Base-by-base conservation (phyloP, 2,329 filamentous ascomycete genomes). In the Bretziella fagacearum region DNA sequence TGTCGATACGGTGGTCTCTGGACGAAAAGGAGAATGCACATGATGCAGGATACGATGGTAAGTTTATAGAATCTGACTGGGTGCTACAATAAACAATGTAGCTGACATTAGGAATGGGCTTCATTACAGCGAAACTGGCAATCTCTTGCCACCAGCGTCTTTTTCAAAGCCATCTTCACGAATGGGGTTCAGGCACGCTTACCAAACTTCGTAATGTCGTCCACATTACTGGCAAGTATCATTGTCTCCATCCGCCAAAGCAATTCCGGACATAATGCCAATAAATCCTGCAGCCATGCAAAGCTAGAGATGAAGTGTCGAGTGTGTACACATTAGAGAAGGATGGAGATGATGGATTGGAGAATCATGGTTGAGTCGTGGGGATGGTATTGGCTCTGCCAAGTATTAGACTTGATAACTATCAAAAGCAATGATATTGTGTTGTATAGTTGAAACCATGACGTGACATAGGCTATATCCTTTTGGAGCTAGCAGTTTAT, bases 21-120 rank as follows among this genome's bases (percentile, higher is more conserved):
- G 59, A 62, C 8, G 58, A 71, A 23, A 58, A 59, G 37, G 52
- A 39, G 8, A 36, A 23, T 32, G 53, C 51, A 7, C 76, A 79
- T 47, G 68, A 77, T 54, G 75, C 75, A 4, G 77, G 74, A 10
- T 79, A 67, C 52, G 75, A 79, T 56, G 76, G 71, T 64, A 56
- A 55, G 59, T 39, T 7, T 20, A 15, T 39, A 20, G 10, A 20
- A 39, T 39, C 17, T 39, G 22, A 39, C 6, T n/a, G 36, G 8
- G 3, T 39, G 8, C 3, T 13, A 20, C 27, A n/a, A 30, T 5
- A 30, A n/a, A n/a, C 27, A 11, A 11, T 10, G 10, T 30, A 30
- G n/a, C 27, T n/a, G 3, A 7, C 27, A n/a, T 30, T 30, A 30
- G 10, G 6, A n/a, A 27, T 13, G 62, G 63, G 63, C 49, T 63